phyloP scores from a whole-genome alignment of 2,329 filamentous ascomycete genomes.

The Diaporthe humulicola region DNA sequence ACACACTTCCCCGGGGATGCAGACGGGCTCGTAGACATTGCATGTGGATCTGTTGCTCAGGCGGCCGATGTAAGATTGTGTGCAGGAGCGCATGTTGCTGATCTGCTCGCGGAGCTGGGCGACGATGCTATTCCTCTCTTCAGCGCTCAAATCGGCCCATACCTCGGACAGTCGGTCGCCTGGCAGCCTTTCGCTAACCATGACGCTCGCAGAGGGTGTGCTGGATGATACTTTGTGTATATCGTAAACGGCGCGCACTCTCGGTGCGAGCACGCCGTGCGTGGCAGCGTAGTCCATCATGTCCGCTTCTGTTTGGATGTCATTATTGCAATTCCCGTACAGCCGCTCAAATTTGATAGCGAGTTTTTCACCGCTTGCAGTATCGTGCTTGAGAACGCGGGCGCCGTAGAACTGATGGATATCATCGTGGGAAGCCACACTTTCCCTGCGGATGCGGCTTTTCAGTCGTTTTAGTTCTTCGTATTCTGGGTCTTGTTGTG shows the following conservation, averaged over 20 bases:
- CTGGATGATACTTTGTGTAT: conserved; percentile 5
- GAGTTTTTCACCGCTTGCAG: neutral
- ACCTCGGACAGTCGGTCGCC: conserved; percentile 33
- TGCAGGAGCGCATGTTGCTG: conserved; percentile 35
- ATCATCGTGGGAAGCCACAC: neutral
- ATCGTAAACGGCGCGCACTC: conserved; percentile 35
- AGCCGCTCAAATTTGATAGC: neutral
- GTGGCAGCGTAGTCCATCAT: conserved; percentile 39
- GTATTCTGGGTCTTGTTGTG: neutral
- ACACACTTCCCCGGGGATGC: neutral
- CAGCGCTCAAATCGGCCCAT: conserved; percentile 3
- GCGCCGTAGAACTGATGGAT: neutral
- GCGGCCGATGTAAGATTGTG: conserved; percentile 39
- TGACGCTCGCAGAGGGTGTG: neutral
- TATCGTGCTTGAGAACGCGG: neutral
- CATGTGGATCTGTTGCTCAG: neutral
- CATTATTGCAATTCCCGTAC: fast-evolving
- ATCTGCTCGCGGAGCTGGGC: conserved; percentile 36
- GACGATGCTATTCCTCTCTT: conserved; percentile 14
- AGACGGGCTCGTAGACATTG: conserved; percentile 2
- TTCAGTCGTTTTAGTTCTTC: neutral
- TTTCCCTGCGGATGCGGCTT: neutral
- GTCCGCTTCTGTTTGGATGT: conserved; percentile 35
- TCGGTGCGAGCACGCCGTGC: conserved; percentile 32
- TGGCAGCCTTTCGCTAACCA: conserved; percentile 36